A percentile compares a stretch with the other conserved stretches of the same genome.
Conservation (phyloP, 352 stramenopile genomes). For the Pythium folliculosum region DNA sequence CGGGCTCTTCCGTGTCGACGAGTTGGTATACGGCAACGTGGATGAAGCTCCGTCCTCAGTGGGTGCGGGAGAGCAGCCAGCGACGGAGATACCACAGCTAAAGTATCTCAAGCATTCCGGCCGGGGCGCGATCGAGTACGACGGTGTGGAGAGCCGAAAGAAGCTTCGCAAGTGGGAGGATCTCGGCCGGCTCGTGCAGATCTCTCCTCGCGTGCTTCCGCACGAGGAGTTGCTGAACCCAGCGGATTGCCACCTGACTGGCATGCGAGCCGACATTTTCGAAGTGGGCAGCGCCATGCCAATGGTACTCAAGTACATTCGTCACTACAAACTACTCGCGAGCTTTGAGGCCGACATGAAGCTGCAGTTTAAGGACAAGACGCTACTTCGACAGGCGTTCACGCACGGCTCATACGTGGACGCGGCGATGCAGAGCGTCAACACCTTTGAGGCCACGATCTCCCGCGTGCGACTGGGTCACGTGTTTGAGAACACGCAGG, state of each 20-base stretch:
- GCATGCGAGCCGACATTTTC: conserved; percentile 77
- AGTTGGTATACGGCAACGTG: conserved; percentile 36
- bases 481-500: conserved; percentile 63
- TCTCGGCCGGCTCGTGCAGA: conserved; percentile 54
- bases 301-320: conserved; percentile 85
- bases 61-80: not conserved
- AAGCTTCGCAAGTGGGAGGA: conserved; percentile 55
- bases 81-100: not conserved
- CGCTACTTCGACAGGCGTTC: conserved; percentile 80
- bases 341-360: conserved; percentile 69
- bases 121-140: conserved; percentile 58
- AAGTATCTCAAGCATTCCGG: conserved; percentile 52
- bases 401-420: conserved; percentile 86
- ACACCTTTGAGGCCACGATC: conserved; percentile 73
- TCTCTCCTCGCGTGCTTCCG: conserved; percentile 62
- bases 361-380: conserved; percentile 70
- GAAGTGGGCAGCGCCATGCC: conserved; percentile 84
- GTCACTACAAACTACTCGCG: conserved; percentile 66
- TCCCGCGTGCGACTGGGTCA: conserved; percentile 77
- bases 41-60: not conserved
- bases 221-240: conserved; percentile 45
- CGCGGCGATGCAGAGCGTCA: conserved; percentile 82
- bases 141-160: conserved; percentile 68
- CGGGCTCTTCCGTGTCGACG: conserved; percentile 63
- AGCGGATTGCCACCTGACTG: conserved; percentile 66